phyloP scores from a whole-genome alignment of 768 basidiomycete genomes.

The Russula dissimulans region DNA sequence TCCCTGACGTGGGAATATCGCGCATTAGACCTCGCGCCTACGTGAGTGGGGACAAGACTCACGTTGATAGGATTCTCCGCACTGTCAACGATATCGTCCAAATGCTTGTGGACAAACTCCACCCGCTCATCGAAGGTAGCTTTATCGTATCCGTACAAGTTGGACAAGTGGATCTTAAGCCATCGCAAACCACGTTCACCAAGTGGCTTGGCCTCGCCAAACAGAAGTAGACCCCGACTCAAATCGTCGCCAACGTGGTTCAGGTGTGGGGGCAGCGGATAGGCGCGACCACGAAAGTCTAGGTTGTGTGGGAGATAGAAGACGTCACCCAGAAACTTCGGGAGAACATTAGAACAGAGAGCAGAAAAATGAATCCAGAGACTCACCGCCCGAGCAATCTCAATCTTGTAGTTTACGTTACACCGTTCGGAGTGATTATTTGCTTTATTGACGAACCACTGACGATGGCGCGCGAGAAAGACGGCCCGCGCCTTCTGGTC shows the following conservation, averaged over 20 bases:
- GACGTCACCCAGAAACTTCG: slow-evolving; percentile 73
- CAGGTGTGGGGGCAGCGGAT: slow-evolving; percentile 92
- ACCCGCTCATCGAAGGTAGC: slow-evolving; percentile 90
- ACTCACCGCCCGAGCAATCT: slow-evolving; percentile 85
- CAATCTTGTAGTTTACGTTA: slow-evolving; percentile 91
- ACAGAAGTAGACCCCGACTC: slow-evolving; percentile 75
- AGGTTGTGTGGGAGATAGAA: slow-evolving; percentile 94
- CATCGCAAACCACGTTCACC: slow-evolving; percentile 81
- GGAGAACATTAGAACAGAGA: slow-evolving; percentile 1
- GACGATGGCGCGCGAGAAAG: slow-evolving; percentile 48
- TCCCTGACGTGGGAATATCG: slow-evolving; percentile 36
- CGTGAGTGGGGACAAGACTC: slow-evolving; percentile 21
- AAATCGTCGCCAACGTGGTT: slow-evolving; percentile 95
- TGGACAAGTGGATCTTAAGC: slow-evolving; percentile 93
- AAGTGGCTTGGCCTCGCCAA: slow-evolving; percentile 70
- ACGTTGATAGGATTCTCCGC: slow-evolving; percentile 74
- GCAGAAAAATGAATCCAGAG: neutral
- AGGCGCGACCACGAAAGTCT: slow-evolving; percentile 96
- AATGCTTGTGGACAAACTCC: slow-evolving; percentile 57
- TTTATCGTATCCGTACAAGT: slow-evolving; percentile 91
- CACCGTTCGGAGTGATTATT: slow-evolving; percentile 89
- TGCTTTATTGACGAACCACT: slow-evolving; percentile 49
- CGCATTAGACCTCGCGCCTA: slow-evolving; percentile 2
- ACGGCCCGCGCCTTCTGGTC: slow-evolving; percentile 48
- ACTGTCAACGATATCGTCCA: slow-evolving; percentile 75